Percentiles rank a stretch among this genome's conserved stretches.
Conservation (phyloP, 352 stramenopile genomes). For the Phytophthora lateralis region DNA sequence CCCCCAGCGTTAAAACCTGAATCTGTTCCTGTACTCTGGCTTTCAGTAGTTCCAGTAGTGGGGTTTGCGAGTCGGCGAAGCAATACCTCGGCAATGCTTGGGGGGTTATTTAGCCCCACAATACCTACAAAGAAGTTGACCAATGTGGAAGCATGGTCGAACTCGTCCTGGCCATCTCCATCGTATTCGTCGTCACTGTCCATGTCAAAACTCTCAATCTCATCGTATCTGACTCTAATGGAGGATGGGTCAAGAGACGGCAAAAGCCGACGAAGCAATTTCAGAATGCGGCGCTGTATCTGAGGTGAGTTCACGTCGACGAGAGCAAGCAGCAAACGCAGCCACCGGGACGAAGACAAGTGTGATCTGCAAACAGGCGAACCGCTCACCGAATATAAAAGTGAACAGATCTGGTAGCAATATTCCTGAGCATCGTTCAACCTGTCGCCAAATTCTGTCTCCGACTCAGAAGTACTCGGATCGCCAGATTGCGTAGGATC, state of each 20-base stretch:
- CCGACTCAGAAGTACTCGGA: conserved; percentile 40
- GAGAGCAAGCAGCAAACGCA: conserved; percentile 81
- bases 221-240: conserved; percentile 69
- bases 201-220: conserved; percentile 77
- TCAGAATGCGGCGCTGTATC: conserved; percentile 84
- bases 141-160: conserved; percentile 65
- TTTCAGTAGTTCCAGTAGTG: conserved; percentile 1
- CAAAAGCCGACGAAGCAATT: conserved; percentile 80
- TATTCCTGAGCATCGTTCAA: conserved; percentile 80
- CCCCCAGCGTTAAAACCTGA: conserved; percentile 47
- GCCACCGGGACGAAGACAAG: conserved; percentile 83
- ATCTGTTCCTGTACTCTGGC: background rate
- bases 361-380: conserved; percentile 82
- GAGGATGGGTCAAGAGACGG: conserved; percentile 70
- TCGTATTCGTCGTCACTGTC: conserved; percentile 86
- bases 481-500: conserved; percentile 54
- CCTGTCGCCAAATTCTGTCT: conserved; percentile 38
- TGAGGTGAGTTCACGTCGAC: conserved; percentile 73
- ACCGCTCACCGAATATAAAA: conserved; percentile 88
- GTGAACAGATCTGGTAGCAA: conserved; percentile 89
- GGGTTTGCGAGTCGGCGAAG: conserved; percentile 36
- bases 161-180: conserved; percentile 49
- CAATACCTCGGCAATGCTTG: conserved; percentile 70
- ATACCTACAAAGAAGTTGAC: conserved; percentile 85
- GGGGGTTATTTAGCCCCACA: conserved; percentile 68